Evolutionary conservation across 768 basidiomycete genomes (phyloP).

Genomic region (Russula sp.): DNA sequence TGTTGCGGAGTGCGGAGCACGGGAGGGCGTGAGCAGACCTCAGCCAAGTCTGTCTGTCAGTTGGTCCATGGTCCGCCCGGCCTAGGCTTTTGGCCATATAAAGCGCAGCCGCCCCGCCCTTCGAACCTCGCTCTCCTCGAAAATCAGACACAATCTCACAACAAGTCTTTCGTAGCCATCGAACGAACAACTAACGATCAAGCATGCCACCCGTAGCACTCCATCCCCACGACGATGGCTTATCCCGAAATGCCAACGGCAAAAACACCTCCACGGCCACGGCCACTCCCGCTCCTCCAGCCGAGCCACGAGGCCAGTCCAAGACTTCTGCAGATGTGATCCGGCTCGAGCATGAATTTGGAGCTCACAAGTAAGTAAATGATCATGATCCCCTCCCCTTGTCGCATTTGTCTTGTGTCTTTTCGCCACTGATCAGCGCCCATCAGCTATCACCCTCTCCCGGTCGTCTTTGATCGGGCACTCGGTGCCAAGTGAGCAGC

Average conservation of each 20-base stretch:
- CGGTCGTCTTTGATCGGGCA: conserved; percentile 88
- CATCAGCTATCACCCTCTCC: conserved; percentile 88
- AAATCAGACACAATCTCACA: not conserved
- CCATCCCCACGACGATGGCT: conserved; percentile 4
- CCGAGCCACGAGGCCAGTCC: conserved; percentile 3
- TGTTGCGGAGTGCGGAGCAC: not conserved
- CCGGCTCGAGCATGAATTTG: conserved; percentile 69
- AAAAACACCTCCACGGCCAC: conserved; percentile 16
- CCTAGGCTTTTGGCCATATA: not conserved
- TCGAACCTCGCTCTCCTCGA: not conserved
- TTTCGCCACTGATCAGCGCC: not conserved
- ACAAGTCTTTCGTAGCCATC: not conserved
- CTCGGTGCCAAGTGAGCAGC: conserved; percentile 79
- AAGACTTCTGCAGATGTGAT: conserved; percentile 61
- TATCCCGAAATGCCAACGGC: conserved; percentile 12
- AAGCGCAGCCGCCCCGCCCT: not conserved
- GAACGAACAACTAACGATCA: not conserved
- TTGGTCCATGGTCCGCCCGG: conserved; percentile 5
- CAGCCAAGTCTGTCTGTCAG: too few relatives aligned
- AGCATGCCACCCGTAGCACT: conserved; percentile 16
- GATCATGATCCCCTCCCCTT: too few relatives aligned
- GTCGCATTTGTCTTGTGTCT: not conserved
- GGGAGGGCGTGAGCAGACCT: not conserved
- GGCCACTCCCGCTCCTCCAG: not conserved
- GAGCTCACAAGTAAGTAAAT: conserved; percentile 90